phyloP scores from a whole-genome alignment of 116 monocot species.

The Cymodocea nodosa region DNA sequence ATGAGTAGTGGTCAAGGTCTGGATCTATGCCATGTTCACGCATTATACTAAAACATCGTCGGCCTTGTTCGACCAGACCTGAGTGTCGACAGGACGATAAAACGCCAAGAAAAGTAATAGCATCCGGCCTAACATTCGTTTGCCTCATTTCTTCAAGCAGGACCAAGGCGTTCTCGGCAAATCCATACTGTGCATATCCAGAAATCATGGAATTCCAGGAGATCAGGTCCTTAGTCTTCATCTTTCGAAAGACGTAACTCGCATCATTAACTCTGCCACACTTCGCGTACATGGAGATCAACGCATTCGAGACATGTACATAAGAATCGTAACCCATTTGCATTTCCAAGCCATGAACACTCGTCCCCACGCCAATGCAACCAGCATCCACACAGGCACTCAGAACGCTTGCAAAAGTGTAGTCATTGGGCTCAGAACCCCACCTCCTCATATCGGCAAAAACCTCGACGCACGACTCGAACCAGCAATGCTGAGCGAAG shows the following conservation, averaged over 20 bases:
- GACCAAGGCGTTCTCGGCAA: constrained; percentile 6
- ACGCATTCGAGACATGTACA: constrained; percentile 15
- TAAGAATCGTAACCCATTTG: constrained; percentile 11
- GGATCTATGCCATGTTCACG: constrained; percentile 32
- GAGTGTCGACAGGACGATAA: constrained; percentile 63
- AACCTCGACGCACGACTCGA: constrained; percentile 1
- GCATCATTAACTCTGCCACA: constrained; percentile 25
- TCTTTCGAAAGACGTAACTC: constrained; percentile 9
- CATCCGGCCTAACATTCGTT: constrained; percentile 9
- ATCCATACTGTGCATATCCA: constrained; percentile 23
- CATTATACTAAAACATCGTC: constrained; percentile 38
- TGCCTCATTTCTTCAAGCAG: constrained; percentile 11
- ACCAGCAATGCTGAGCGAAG: constrained; percentile 9
- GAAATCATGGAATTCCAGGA: constrained; percentile 37
- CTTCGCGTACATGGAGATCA: constrained; percentile 35
- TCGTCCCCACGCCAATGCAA: constrained; percentile 11
- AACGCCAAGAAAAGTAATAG: constrained; percentile 47
- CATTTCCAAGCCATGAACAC: constrained; percentile 13
- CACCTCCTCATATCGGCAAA: constrained; percentile 15
- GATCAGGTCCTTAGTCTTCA: constrained; percentile 13
- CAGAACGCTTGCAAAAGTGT: constrained; percentile 19
- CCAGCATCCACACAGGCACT: constrained; percentile 15
- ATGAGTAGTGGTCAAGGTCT: constrained; percentile 53
- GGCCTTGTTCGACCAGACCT: constrained; percentile 41
- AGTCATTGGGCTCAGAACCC: constrained; percentile 18